Conservation (phyloP, 192 early-diverging fungal species). For the Linnemannia exigua region DNA sequence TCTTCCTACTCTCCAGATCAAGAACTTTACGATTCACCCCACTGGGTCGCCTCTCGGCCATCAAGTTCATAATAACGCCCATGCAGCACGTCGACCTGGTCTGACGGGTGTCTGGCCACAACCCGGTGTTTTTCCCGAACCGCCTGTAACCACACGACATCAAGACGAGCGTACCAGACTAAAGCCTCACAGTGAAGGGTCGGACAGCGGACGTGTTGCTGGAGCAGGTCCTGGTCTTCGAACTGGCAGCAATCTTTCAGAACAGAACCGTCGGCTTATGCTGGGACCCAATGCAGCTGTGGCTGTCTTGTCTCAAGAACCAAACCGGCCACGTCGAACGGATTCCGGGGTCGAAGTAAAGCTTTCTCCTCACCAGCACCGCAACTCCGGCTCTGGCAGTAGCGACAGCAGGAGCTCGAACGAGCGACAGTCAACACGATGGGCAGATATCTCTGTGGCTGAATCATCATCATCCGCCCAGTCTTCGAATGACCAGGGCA, state of each 20-base stretch:
- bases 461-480: not conserved
- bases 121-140: not conserved
- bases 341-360: conserved; percentile 55
- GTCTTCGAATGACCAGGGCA: not conserved
- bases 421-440: not conserved
- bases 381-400: conserved; percentile 8
- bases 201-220: not conserved
- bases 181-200: not conserved
- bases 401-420: conserved; percentile 20
- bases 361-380: conserved; percentile 4
- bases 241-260: conserved; percentile 1
- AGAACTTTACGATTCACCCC: not conserved
- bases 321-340: conserved; percentile 33
- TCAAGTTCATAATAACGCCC: conserved; percentile 11
- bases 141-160: not conserved
- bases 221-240: not conserved
- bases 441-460: not conserved
- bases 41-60: not conserved
- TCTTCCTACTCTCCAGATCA: not conserved
- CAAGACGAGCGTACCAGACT: not conserved
- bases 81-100: conserved; percentile 14
- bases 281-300: not conserved
- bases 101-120: conserved; percentile 23
- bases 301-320: conserved; percentile 4
- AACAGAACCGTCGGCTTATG: not conserved